A percentile compares a stretch with the other conserved stretches of the same genome.
Evolutionary conservation across 129 eudicot genomes (phyloP).

Genomic region (Rutidosis leptorrhynchoides): DNA sequence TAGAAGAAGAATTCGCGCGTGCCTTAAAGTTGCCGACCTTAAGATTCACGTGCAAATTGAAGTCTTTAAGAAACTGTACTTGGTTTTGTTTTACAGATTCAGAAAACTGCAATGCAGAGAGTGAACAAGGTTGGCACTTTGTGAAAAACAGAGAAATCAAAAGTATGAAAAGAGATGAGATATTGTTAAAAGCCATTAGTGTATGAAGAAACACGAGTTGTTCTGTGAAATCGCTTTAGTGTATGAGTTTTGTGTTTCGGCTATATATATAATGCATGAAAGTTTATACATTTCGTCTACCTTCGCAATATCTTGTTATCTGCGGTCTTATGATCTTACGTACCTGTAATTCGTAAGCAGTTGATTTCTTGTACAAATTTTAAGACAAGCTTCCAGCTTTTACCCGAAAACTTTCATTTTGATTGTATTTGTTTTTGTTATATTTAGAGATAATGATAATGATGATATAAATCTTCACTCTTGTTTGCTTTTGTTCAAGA

Average conservation of each 20-base stretch:
- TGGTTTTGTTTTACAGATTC: neutral
- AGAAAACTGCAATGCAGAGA: neutral
- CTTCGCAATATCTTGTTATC: neutral
- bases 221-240: neutral
- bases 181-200: neutral
- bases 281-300: neutral
- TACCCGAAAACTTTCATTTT: neutral
- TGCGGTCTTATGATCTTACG: neutral
- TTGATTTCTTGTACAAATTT: neutral
- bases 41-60: slow-evolving; percentile 5
- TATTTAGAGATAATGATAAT: neutral
- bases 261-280: neutral
- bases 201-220: neutral
- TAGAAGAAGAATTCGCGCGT: neutral
- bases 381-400: neutral
- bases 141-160: neutral
- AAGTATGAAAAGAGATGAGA: neutral
- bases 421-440: neutral
- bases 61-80: slow-evolving; percentile 5
- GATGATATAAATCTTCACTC: neutral
- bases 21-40: neutral
- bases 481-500: neutral
- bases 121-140: neutral
- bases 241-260: neutral
- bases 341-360: neutral